Evolutionary conservation across 2,329 filamentous ascomycete species (phyloP), one percentile per base, ranked within the genome.

Genomic region (Sclerotinia nivalis): DNA sequence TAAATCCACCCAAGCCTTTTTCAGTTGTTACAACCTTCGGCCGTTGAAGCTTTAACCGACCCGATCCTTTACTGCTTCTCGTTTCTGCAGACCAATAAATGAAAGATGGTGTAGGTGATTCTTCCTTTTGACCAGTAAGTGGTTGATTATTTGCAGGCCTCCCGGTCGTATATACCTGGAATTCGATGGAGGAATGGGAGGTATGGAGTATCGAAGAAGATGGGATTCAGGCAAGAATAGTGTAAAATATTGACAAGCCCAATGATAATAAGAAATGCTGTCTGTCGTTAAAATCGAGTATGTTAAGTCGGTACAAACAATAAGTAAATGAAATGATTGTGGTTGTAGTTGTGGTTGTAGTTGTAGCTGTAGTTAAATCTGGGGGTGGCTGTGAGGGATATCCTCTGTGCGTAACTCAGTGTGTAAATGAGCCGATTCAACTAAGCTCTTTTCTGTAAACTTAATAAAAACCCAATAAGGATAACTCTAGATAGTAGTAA

Each of bases 11-110:
- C 68, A 66, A 52, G 50, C 60, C 68, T 69, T 69, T 69, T 68
- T 69, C 69, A 60, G 64, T 52, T 66, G 71, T 71, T 73, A 72
- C 72, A 74, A 73, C 73, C 73, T 75, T 72, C 68, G 67, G 66
- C 71, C 70, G 69, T 72, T 71, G 70, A 66, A 70, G 66, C 71
- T 72, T 75, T 75, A 75, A 69, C 72, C 73, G 74, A 71, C 69
- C 71, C 70, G 71, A 72, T 66, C 52, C 60, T 68, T 65, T 62
- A 62, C 56, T 20, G 20, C 25, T 45, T 47, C 43, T 47, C 49
- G 47, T 69, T 69, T 71, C 58, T 69, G 66, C 69, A 70, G 72
- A 31, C 59, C 61, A 68, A 66, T 52, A 65, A 65, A 65, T 62
- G 60, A 64, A 37, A 59, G 66, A 49, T 55, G 58, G 59, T 43